Base-by-base conservation (phyloP, 2,329 filamentous ascomycete genomes). In the Colletotrichum scovillei region DNA sequence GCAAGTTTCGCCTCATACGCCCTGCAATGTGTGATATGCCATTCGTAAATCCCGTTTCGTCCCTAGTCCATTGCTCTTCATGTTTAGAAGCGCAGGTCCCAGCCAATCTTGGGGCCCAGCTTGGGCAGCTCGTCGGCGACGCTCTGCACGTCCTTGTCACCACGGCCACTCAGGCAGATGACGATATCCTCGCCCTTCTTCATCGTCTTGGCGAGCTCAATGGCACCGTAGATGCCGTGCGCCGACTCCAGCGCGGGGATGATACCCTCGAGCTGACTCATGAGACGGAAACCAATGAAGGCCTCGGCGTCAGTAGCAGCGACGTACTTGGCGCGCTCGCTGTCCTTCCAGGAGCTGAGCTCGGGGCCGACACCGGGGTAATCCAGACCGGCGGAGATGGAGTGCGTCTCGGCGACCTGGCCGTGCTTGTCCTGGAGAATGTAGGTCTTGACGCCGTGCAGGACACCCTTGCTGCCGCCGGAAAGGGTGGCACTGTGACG, bases 101-200 rank as follows among this genome's bases (percentile, higher is more conserved):
- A 92, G 71, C 89, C 95, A 83, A 99, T 98, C 87, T 93, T 88
- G 8, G 97, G 97, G 0, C 97, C 96, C 75, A 99, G 83, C 77
- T 89, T 93, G 22, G 96, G 96, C 80, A 99, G 85, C 85, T 97
- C 95, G 80, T 99, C 97, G 0, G 97, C 97, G 64, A 99, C 96
- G 79, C 94, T 97, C 90, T 99, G 95, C 72, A 99, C 97, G 81
- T 99, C 97, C 91, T 99, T 99, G 84, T 99, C 97, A 75, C 97
- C 97, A 78, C 97, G 89, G 9, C 97, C 97, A 80, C 94, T 97
- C 49, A 99, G 83, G 84, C 96, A 98, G 75, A 99, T 95, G 73
- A 99, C 96, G 32, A 99, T 86, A 80, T 98, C 95, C 85, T 98
- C 86, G 65, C 90, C 95, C 86, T 95, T 94, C 77, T 89, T 88